Base-by-base conservation (phyloP, 2,329 filamentous ascomycete genomes). In the Talaromyces pinophilus region DNA sequence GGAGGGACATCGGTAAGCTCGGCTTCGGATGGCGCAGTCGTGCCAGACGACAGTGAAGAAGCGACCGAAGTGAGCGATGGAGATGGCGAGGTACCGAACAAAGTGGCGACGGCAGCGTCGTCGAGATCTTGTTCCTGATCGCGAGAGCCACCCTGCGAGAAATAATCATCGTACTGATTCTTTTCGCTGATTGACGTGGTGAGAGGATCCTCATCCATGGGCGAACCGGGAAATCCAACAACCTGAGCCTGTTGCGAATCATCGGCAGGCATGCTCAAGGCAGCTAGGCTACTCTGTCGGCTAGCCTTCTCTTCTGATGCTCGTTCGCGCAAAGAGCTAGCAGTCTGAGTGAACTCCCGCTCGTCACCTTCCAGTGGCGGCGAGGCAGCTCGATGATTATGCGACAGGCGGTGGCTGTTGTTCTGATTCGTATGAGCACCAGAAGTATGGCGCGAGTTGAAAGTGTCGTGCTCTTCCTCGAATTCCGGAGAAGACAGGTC, bases 321-420 rank as follows among this genome's bases (percentile, higher is more conserved):
- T 70, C 83, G 85, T 79, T 85, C 83, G 67, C 87, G 92, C 72
- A 98, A 86, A 59, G 90, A 92, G 71, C 92, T 92, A 17, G 95
- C 95, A 1, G 93, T 98, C 80, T 96, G 92, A 6, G 94, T 97
- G 75, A 99, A 99, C 79, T 98, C 95, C 75, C 91, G 92, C 83
- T 98, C 94, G 72, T 98, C 94, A 73, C 91, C 92, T 81, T 98
- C 94, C 44, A 98, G 84, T 17, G 93, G 92, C 62, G 94, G 93
- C 69, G 92, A 95, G 28, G 90, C 88, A n/a, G 90, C 90, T 67
- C 91, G 88, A 68, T 88, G 85, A 68, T 86, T 88, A 72, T 89
- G 86, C 69, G 81, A 77, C 35, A 80, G 66, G 62, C 91, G 88
- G 67, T 87, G 62, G 52, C 28, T 48, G 17, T 46, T 44, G 30